Base-by-base conservation (phyloP, 2,329 filamentous ascomycete genomes). In the Cytospora leucostoma region DNA sequence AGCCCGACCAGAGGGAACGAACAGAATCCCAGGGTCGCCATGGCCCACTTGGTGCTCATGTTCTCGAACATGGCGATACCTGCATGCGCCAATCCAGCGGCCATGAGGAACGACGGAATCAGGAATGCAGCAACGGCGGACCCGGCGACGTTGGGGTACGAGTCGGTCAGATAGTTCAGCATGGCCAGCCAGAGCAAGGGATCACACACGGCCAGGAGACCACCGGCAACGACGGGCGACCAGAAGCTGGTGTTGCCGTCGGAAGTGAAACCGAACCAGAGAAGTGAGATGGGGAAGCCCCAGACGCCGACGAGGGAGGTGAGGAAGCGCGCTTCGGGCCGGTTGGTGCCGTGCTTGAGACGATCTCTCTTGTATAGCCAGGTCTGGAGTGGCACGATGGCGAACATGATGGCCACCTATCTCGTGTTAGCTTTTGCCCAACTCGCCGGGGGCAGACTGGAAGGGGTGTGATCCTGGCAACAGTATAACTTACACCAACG, bases 181-280 rank as follows among this genome's bases (percentile, higher is more conserved):
- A 78, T 79, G 56, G 70, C 68, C n/a, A 78, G 70, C 75, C 75
- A 79, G 5, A 79, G 70, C n/a, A 79, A 65, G 10, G 77, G 76
- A 65, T 78, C 76, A 34, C 74, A 76, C 65, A 78, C 75, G 8
- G 76, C 76, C 19, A 79, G 70, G 8, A 78, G 66, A 11, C 66
- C 74, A 38, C 76, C 77, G 8, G 77, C 76, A 4, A 77, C 67
- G 49, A 79, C 70, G 11, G 76, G 76, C 2, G 74, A 76, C 77
- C 76, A 79, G 67, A 73, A 78, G 7, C 35, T 63, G 69, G 71
- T 72, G 49, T 71, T 73, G 56, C 76, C 76, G 64, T 77, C 72
- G 53, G 71, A 74, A 7, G 76, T 79, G 66, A 78, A 78, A 6
- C 74, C 77, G 66, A 78, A 79, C 75, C 76, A 78, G 51, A 79